Evolutionary conservation across 176 grass and related monocot genomes (phyloP).

Genomic region (Carex pumila): DNA sequence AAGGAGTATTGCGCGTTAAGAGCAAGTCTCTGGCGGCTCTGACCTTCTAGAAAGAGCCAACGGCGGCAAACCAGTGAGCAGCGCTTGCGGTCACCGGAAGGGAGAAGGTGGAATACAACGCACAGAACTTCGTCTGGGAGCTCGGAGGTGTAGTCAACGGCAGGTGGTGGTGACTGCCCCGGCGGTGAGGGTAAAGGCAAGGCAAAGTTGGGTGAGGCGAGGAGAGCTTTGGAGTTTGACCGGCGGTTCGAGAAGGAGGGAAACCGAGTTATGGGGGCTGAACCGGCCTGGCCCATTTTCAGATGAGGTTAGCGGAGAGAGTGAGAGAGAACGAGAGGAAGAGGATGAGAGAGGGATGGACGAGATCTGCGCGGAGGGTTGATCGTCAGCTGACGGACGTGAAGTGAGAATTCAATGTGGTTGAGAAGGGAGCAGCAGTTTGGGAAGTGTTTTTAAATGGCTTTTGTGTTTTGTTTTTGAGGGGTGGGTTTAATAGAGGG

Average conservation of each 20-base stretch:
- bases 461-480: not conserved
- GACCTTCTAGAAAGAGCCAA: slow-evolving; percentile 59
- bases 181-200: not conserved
- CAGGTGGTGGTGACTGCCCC: not conserved
- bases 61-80: slow-evolving; percentile 65
- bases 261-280: slow-evolving; percentile 30
- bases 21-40: slow-evolving; percentile 51
- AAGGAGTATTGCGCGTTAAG: slow-evolving; percentile 46
- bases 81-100: slow-evolving; percentile 47
- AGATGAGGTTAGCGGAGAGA: slow-evolving; percentile 15
- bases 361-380: slow-evolving; percentile 17
- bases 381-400: slow-evolving; percentile 18
- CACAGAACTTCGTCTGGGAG: slow-evolving; percentile 81
- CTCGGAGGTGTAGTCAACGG: slow-evolving; percentile 63
- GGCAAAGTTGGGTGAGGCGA: not conserved
- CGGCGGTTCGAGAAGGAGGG: slow-evolving; percentile 4
- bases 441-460: not conserved
- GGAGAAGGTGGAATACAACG: slow-evolving; percentile 59
- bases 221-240: not conserved
- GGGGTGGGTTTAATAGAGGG: not conserved
- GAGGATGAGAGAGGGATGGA: not conserved
- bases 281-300: slow-evolving; percentile 18
- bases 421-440: not conserved
- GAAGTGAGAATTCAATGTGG: slow-evolving; percentile 5
- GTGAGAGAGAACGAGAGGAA: slow-evolving; percentile 7